A percentile compares a stretch with the other conserved stretches of the same genome.
Conservation (phyloP, 306 rosid genomes). For the peach (Prunus persica) region Prunus_persica_NCBIv2 NC_034014.1:7402501-7403000, state of each 20-base stretch:
- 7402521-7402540: conserved; percentile 9
- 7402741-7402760: conserved; percentile 33
- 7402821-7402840: conserved; percentile 17
- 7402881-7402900: conserved; percentile 12
- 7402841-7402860: conserved; percentile 20
- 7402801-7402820: conserved; percentile 21
- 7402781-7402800: conserved; percentile 11
- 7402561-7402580: conserved; percentile 1
- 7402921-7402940: conserved; percentile 22
- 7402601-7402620: conserved; percentile 11
- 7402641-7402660: conserved; percentile 15
- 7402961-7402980: neutral
- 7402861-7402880: conserved; percentile 22
- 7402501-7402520: conserved; percentile 22
- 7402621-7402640: conserved; percentile 21
- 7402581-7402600: conserved; percentile 16
- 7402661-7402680: conserved; percentile 18
- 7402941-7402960: neutral
- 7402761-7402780: conserved; percentile 26
- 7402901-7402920: conserved; percentile 18
- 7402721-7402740: conserved; percentile 29
- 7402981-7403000: neutral
- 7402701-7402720: conserved; percentile 14
- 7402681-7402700: conserved; percentile 16
- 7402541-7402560: neutral